Conservation (phyloP, 148 eudicot species). For the Camellia granthamiana region DNA sequence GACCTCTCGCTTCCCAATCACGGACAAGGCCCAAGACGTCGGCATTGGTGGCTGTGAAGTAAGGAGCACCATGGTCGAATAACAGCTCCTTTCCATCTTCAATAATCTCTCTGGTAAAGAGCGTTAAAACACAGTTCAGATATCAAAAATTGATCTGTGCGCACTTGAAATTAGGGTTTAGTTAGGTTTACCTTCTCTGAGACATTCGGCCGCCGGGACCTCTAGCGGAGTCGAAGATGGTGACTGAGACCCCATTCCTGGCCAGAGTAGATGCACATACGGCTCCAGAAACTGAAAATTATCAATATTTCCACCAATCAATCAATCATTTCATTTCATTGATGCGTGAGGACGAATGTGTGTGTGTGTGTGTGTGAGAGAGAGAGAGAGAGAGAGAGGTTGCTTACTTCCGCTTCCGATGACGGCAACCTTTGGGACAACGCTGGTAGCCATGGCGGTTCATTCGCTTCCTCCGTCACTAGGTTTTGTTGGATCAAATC, state of each 20-base stretch:
- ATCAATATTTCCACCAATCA: conserved; percentile 2
- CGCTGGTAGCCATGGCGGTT: conserved; percentile 36
- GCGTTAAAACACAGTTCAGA: neutral
- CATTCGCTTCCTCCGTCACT: neutral
- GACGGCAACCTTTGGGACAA: conserved; percentile 67
- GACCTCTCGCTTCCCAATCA: conserved; percentile 83
- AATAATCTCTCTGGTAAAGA: conserved; percentile 49
- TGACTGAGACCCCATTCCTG: conserved; percentile 70
- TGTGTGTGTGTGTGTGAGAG: neutral
- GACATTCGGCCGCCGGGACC: conserved; percentile 99
- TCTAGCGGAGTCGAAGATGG: conserved; percentile 78
- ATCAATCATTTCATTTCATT: neutral
- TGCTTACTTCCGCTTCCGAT: conserved; percentile 87
- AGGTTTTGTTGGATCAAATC: neutral
- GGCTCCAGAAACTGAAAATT: conserved; percentile 79
- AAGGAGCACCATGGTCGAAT: conserved; percentile 95
- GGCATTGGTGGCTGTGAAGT: conserved; percentile 55
- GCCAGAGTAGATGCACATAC: conserved; percentile 90
- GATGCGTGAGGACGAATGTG: neutral
- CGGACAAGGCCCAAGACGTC: conserved; percentile 47
- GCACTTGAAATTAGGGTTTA: neutral
- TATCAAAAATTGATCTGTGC: neutral
- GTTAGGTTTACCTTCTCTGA: conserved; percentile 60
- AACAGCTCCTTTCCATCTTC: conserved; percentile 77
- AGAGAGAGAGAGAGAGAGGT: neutral